Conservation (phyloP, 2,329 filamentous ascomycete species). For the Cordyceps tenuipes region DNA sequence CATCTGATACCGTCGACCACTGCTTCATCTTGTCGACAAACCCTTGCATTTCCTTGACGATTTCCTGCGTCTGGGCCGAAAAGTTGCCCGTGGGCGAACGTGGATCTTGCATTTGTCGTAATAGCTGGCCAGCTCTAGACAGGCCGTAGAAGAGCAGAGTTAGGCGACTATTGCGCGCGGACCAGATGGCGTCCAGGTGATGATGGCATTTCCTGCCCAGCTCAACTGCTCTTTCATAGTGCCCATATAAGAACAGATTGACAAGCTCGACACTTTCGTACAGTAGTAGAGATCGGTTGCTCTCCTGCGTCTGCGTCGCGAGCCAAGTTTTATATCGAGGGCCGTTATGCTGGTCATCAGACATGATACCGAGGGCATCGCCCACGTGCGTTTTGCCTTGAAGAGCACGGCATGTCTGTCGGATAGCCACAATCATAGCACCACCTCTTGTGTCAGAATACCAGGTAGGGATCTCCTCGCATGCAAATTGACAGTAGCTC, state of each 20-base stretch:
- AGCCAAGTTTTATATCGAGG: constrained; percentile 52
- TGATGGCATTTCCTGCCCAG: constrained; percentile 44
- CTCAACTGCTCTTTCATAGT: constrained; percentile 51
- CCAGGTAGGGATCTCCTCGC: constrained; percentile 67
- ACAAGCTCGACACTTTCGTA: constrained; percentile 61
- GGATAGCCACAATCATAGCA: constrained; percentile 55
- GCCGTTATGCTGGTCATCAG: constrained; percentile 58
- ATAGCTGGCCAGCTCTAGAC: constrained; percentile 43
- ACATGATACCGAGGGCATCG: constrained; percentile 50
- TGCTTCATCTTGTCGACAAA: constrained; percentile 54
- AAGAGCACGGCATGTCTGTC: constrained; percentile 60
- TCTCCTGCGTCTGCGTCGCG: constrained; percentile 43
- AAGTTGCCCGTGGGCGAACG: constrained; percentile 34
- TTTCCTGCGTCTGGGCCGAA: constrained; percentile 34
- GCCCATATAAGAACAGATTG: constrained; percentile 54
- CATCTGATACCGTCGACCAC: constrained; percentile 54
- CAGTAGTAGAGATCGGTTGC: constrained; percentile 55
- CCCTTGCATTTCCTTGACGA: constrained; percentile 43
- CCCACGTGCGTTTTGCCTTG: constrained; percentile 61
- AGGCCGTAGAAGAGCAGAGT: constrained; percentile 54
- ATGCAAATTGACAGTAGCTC: constrained; percentile 61
- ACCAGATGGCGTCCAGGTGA: constrained; percentile 46
- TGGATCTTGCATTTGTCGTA: constrained; percentile 42
- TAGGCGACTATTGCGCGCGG: constrained; percentile 48
- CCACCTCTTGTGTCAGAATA: constrained; percentile 63